Conservation (phyloP, 148 eudicot species). For the Chenopodium berlandieri region DNA sequence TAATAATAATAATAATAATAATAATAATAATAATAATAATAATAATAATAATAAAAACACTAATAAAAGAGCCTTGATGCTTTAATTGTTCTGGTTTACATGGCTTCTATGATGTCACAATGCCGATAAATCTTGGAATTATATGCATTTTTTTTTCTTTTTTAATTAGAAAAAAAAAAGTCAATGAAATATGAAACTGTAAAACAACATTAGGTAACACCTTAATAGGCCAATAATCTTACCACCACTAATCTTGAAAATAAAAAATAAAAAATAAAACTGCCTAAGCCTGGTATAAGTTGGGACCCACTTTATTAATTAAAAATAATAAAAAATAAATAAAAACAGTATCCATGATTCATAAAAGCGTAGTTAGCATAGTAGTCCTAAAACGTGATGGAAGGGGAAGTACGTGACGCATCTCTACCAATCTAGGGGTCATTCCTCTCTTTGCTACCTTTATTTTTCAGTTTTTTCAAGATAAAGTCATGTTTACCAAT, state of each 20-base stretch:
- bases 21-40: too few relatives aligned
- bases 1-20: too few relatives aligned
- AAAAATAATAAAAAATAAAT: neutral
- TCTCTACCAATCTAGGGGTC: slow-evolving; percentile 1
- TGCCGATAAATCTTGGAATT: neutral
- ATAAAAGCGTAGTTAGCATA: neutral
- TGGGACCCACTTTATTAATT: slow-evolving; percentile 1
- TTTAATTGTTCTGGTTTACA: neutral
- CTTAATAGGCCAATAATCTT: slow-evolving; percentile 3
- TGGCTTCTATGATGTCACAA: neutral
- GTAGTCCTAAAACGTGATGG: slow-evolving; percentile 11
- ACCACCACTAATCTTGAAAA: neutral
- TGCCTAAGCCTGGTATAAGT: neutral
- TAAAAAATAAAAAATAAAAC: neutral
- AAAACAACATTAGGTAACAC: neutral
- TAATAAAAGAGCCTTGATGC: neutral
- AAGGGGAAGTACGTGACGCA: slow-evolving; percentile 1
- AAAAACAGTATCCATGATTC: neutral
- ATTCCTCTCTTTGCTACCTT: neutral
- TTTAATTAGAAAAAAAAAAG: neutral
- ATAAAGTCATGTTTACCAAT: neutral
- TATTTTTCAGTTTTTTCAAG: neutral
- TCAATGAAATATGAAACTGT: slow-evolving; percentile 13
- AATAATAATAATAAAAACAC: too few relatives aligned
- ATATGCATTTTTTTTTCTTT: neutral